These are phyloP conservation scores for Chaetomium strumarium DNA, from an alignment of 2,329 filamentous ascomycete genomes.

Conservation along the genomic window DNA sequence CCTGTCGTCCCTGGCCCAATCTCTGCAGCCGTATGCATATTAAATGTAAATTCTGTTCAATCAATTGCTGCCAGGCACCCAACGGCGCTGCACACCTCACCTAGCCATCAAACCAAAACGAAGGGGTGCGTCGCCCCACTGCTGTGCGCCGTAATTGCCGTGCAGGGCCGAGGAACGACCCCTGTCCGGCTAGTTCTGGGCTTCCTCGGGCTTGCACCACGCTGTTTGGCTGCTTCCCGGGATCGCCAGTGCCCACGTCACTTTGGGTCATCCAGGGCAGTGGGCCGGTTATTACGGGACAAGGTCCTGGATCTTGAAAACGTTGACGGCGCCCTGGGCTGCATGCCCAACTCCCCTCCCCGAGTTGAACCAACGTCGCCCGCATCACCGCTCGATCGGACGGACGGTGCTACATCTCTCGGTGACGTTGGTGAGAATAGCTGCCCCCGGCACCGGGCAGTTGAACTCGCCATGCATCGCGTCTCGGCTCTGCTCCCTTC, in stretches of 20 bases:
- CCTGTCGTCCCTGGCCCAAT: not conserved
- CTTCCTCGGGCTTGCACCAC: not conserved
- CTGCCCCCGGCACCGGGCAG: constrained; percentile 8
- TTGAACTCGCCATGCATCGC: constrained; percentile 34
- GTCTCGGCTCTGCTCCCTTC: constrained; percentile 41
- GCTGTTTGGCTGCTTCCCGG: constrained; percentile 7
- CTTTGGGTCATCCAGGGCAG: constrained; percentile 1
- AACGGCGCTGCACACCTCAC: not conserved
- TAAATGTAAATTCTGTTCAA: not conserved
- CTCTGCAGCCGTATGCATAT: not conserved
- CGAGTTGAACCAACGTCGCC: not conserved
- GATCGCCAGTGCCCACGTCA: constrained; percentile 16
- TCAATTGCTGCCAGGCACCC: constrained; percentile 7
- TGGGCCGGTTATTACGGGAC: not conserved
- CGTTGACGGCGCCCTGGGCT: not conserved
- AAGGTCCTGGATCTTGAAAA: constrained; percentile 9
- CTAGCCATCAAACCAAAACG: not conserved
- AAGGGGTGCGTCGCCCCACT: not conserved
- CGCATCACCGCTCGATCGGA: not conserved
- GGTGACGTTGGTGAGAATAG: constrained; percentile 7
- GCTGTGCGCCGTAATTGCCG: not conserved
- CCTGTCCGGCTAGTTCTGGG: constrained; percentile 2
- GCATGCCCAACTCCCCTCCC: not conserved
- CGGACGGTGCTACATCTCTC: not conserved
- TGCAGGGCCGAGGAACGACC: not conserved